Evolutionary conservation across 176 grass and related monocot species (phyloP), one percentile per base, ranked within the genome.

Genomic region (Rhynchospora breviuscula): DNA sequence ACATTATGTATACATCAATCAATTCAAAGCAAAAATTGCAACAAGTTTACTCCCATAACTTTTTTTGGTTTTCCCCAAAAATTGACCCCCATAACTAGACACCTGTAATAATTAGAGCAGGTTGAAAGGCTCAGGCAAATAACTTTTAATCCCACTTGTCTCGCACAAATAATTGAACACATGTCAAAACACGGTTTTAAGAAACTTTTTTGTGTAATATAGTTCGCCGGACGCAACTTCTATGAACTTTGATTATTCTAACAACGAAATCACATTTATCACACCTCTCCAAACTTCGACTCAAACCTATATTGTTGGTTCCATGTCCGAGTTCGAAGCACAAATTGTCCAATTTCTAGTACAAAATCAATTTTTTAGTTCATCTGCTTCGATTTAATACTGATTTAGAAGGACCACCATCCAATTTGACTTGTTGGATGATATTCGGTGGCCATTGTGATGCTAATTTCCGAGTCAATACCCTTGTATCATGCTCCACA

Each of bases 161-260:
- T 12, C 5, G 21, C 19, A 14, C n/a, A 51, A 51, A 11, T 43
- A 70, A 45, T 44, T 13, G 66, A 51, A 73, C 69, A 73, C 69
- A 49, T 73, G 69, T 73, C 44, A 22, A 51, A 73, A 73, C 69
- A 73, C 69, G n/a, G 45, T 68, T 73, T 48, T 73, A 73, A 49
- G 9, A 49, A 73, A 73, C 29, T 14, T 68, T 31, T 68, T 2
- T 5, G 26, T 73, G 45, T 46, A 72, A 49, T 73, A 14, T 17
- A 11, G 7, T 12, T 73, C 23, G 65, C 31, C n/a, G 69, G 45
- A 51, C 45, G 48, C 7, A 72, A 72, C 18, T 46, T 73, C 22
- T 12, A 12, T 48, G 18, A 72, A n/a, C 19, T 21, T 74, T 72
- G 18, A 72, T 46, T 47, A 10, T 71, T 18, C 43, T 19, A 71